Base-by-base conservation (phyloP, 306 rosid species). In the Sicyos edulis region DNA sequence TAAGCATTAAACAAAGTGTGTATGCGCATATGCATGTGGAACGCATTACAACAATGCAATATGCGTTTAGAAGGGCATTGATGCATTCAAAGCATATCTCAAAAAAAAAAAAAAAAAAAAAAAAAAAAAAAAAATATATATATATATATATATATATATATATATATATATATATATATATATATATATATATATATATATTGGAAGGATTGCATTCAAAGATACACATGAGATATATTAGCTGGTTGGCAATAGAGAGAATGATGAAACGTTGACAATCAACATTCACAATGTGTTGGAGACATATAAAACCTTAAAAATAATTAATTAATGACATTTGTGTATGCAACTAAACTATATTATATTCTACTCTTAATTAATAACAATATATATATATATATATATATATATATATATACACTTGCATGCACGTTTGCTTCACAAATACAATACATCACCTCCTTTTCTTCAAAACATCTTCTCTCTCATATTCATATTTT, bases 391-490 rank as follows among this genome's bases (percentile, higher is more conserved):
- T n/a, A n/a, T n/a, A n/a, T n/a, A n/a, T 10, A 20, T 6, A 0
- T 29, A 52, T 17, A 26, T n/a, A n/a, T n/a, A n/a, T n/a, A n/a
- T n/a, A 2, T 34, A 34, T 34, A 29, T 26, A 13, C n/a, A 66
- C 71, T 66, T 66, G 71, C 71, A 66, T 45, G 19, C 71, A 66
- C 54, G 71, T 44, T 66, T 19, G 54, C 71, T 66, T 66, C 53
- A 64, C 53, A 40, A 64, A 15, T 42, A 40, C 70, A 34, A 34
- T 0, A 26, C 32, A 26, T 26, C 32, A 1, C 3, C 32, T 26
- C 32, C 32, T 26, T 3, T 26, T 3, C 32, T 3, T 26, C 32
- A 26, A 26, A 37, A 34, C 51, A 63, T 37, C 8, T 14, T 15
- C 19, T 8, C 70, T 63, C 7, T 37, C 51, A 34, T 34, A 34